Evolutionary conservation across 768 basidiomycete genomes (phyloP).

Genomic region (Rhizopogon sp.): DNA sequence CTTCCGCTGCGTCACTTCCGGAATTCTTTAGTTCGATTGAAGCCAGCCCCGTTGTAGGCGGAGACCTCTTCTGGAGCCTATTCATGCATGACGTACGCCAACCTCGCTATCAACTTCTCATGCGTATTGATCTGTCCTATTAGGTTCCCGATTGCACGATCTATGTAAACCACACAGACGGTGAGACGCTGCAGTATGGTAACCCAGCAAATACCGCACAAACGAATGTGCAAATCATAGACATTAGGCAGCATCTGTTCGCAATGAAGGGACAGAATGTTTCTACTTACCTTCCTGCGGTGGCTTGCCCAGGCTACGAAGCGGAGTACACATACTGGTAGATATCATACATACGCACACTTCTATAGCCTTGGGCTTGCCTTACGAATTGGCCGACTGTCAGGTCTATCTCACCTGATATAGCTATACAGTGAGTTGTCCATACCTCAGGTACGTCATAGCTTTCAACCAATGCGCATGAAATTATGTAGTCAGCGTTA

Average conservation of each 20-base stretch:
- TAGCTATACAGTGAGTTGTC: too few relatives aligned
- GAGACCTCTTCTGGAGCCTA: constrained; percentile 22
- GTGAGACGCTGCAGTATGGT: constrained; percentile 1
- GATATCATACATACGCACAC: not conserved
- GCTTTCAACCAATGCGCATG: too few relatives aligned
- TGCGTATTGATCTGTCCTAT: not conserved
- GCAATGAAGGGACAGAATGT: constrained; percentile 3
- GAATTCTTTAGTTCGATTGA: constrained; percentile 8
- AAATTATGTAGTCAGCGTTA: too few relatives aligned
- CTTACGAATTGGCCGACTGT: too few relatives aligned
- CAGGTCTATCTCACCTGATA: too few relatives aligned
- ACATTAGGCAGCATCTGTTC: constrained; percentile 5
- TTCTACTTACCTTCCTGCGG: constrained; percentile 4
- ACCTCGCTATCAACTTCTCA: not conserved
- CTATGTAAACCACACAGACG: constrained; percentile 6
- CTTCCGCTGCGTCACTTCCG: constrained; percentile 10
- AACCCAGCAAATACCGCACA: constrained; percentile 4
- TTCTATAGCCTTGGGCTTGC: too few relatives aligned
- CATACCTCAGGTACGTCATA: too few relatives aligned
- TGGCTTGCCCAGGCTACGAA: constrained; percentile 4
- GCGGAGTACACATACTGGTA: constrained; percentile 4
- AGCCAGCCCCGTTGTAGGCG: constrained; percentile 8
- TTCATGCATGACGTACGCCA: constrained; percentile 19
- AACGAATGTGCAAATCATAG: not conserved
- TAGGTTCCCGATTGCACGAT: constrained; percentile 7